Evolutionary conservation across 345 rosid species (phyloP), one percentile per base, ranked within the genome.

Genomic region (Linum tenue): DNA sequence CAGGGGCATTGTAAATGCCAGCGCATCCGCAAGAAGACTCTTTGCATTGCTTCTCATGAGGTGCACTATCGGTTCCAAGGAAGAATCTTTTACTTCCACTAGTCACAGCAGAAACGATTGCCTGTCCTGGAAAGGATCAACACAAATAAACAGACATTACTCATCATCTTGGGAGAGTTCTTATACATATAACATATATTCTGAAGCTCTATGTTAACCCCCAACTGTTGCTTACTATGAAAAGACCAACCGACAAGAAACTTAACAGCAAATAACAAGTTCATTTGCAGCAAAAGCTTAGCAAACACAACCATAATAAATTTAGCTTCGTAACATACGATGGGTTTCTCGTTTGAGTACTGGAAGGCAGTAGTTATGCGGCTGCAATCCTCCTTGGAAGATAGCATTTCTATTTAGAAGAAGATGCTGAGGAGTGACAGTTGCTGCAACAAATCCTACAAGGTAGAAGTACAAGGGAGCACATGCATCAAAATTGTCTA

Each of bases 21-120:
- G 97, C 97, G 77, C 99, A 94, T 59, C 99, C 96, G 44, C 92
- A 86, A 1, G 95, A 41, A 69, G 95, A 69, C 75, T 94, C 99
- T 71, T 94, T 94, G 71, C 76, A 85, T 67, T 1, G 75, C 70
- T 77, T 80, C 73, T 94, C 99, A 72, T 94, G 99, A 56, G 97
- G 96, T 73, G 97, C 97, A 83, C 97, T 94, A 75, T 94, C 99
- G 69, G 99, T 90, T 66, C 99, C 99, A 39, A 94, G 89, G 85
- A 94, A 90, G 72, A 86, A 86, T 62, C 67, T 85, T 77, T 80
- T 88, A 72, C 83, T 90, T 65, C 97, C 97, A 67, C 99, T 82
- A 37, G 97, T 94, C 76, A 94, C 96, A 36, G 96, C 96, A 73
- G 84, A 76, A 72, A 81, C 90, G 64, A 94, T 85, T 58, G 99